These are phyloP conservation scores for Lycium barbarum DNA, from an alignment of 257 asterid genomes.

Conservation along the genomic window DNA sequence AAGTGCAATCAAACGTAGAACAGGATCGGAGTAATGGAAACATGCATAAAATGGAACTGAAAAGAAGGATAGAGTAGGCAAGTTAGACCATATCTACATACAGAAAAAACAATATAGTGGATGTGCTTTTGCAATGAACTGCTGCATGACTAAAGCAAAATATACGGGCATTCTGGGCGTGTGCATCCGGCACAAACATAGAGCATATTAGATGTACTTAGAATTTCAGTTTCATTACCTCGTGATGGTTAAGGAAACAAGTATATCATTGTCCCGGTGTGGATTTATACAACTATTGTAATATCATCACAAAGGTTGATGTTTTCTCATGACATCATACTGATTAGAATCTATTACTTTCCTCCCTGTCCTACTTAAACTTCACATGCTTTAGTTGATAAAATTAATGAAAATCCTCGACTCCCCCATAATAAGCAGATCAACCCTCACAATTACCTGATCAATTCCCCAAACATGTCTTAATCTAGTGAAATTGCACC, in stretches of 20 bases:
- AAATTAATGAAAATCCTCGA: not conserved
- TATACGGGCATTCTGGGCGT: not conserved
- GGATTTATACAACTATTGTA: not conserved
- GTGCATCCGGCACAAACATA: not conserved
- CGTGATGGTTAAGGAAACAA: not conserved
- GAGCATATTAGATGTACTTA: not conserved
- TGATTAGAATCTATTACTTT: not conserved
- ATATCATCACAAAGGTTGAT: not conserved
- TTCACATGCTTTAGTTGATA: not conserved
- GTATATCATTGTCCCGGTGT: not conserved
- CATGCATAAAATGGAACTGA: not conserved
- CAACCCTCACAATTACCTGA: not conserved
- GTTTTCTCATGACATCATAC: not conserved
- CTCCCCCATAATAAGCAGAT: not conserved
- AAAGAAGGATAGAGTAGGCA: not conserved
- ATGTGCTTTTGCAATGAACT: not conserved
- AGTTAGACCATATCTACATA: not conserved
- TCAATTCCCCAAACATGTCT: not conserved
- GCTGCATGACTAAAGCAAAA: not conserved
- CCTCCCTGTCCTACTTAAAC: not conserved
- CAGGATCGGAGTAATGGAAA: not conserved
- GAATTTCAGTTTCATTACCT: not conserved
- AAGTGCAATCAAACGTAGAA: not conserved
- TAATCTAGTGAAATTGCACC: not conserved
- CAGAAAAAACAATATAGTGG: not conserved